Percentiles rank a stretch among this genome's conserved stretches.
Conservation (phyloP, 768 basidiomycete species). For the Coprinellus micaceus region DNA sequence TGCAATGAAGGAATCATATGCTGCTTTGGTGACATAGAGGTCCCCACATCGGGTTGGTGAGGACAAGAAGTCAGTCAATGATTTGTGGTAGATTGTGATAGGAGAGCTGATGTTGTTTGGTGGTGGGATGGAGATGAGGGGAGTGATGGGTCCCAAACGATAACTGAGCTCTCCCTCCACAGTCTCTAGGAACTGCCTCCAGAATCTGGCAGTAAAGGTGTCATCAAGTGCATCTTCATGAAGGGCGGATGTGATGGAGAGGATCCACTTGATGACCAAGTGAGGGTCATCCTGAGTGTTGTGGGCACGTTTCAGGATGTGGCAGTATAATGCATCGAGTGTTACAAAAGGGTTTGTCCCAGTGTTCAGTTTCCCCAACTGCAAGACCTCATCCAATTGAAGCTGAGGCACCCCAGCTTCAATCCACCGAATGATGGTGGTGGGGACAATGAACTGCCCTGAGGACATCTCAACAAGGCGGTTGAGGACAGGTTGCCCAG, state of each 20-base stretch:
- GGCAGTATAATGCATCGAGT: background rate
- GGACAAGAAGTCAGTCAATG: background rate
- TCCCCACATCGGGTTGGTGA: no score
- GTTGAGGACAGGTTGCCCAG: background rate
- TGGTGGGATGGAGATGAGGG: background rate
- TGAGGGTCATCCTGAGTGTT: background rate
- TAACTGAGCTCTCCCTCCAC: background rate
- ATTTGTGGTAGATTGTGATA: background rate
- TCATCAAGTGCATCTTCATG: background rate
- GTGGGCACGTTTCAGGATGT: background rate
- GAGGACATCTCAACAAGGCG: background rate
- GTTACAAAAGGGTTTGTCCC: background rate
- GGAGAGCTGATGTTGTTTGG: background rate
- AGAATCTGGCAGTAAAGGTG: background rate
- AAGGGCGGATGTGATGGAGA: no score
- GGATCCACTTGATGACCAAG: background rate
- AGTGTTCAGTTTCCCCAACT: background rate
- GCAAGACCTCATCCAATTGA: conserved; percentile 6
- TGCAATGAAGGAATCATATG: no score
- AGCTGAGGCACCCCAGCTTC: conserved; percentile 6
- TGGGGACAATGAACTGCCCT: conserved; percentile 17
- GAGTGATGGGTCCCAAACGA: background rate
- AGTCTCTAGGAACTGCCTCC: background rate
- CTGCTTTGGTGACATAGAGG: no score
- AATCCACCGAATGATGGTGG: conserved; percentile 12